Base-by-base conservation (phyloP, 2,329 filamentous ascomycete species). In the Torrubiella hemipterigena region DNA sequence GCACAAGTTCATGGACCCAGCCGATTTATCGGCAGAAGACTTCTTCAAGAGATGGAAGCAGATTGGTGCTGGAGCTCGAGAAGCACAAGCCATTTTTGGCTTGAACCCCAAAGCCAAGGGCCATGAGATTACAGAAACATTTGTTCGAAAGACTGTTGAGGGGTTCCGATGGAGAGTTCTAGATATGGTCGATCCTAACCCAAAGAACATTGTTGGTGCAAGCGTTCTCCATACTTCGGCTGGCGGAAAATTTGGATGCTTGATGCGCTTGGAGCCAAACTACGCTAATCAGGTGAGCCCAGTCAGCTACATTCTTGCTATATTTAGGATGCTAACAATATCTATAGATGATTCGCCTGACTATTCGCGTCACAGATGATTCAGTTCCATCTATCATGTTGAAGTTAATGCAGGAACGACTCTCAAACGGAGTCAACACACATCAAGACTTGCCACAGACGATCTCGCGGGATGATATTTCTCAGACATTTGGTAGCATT, bases 11-110 rank as follows among this genome's bases (percentile, higher is more conserved):
- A 95, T 96, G 86, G 87, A 95, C 40, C 75, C 83, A 0, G 87
- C 91, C 0, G 80, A 91, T 34, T 65, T 98, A 23, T 73, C 73
- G 6, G 76, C 80, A 0, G 91, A 98, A 31, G 91, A 98, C 51
- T 98, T 96, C 59, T 98, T 98, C 72, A 95, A 93, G 66, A 71
- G 93, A 31, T 98, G 91, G 91, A 93, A 94, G 66, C 91, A 98
- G 59, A 96, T 98, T 45, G 91, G 91, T 10, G 85, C 82, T 5
- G 74, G 75, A 2, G 79, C 87, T 2, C 73, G 93, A 18, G 93
- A 98, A 55, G 78, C 83, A 0, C 91, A 98, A 53, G 72, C 72
- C 29, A 85, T 96, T 19, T 93, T 98, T 54, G 76, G 78, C 0
- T 52, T 89, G 9, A 57, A 62, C 2, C 38, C 42, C 3, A 67